Base-by-base conservation (phyloP, 257 asterid species). In the Ophiorrhiza pumila region DNA sequence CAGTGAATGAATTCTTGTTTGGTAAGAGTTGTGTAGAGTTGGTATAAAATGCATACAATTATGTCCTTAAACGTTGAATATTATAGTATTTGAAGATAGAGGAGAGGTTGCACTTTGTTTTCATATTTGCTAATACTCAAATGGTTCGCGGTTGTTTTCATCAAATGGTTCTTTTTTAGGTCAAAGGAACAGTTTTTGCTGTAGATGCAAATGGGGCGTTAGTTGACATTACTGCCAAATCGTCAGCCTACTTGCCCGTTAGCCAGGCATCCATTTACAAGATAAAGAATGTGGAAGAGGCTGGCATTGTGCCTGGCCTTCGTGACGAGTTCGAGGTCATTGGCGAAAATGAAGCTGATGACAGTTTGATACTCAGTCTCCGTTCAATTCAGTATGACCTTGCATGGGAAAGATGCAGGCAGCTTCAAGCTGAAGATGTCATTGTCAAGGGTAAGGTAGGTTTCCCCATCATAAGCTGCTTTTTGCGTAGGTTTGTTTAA, bases 381-480 rank as follows among this genome's bases (percentile, higher is more conserved):
- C 90, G 96, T 18, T 71, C 97, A 5, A 83, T 92, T 73, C 99
- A 95, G 65, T 86, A 84, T 73, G 97, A 90, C 72, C 89, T 95
- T 57, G 98, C 98, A 2, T 95, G 99, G 99, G 99, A 95, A 81
- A 81, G 99, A 31, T 90, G 96, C 74, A 79, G 97, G 74, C 98
- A 92, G 79, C 98, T 95, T 73, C 98, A 95, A 89, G 90, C 98
- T 25, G 99, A 95, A 84, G 99, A 92, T 77, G 97, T 89, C n/a
- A 88, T 89, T 78, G 75, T 92, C 80, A 95, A 89, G 89, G 98
- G 98, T 64, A 88, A 87, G 96, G 99, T 91, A 78, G 55, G 88
- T 74, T 22, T 41, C 58, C 57, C 70, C 18, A 25, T 49, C 7
- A 32, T 42, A 18, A 75, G 23, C 68, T 9, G 27, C 55, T n/a